phyloP scores from a whole-genome alignment of 2,329 filamentous ascomycete genomes.

The Microcyclosporella mali region DNA sequence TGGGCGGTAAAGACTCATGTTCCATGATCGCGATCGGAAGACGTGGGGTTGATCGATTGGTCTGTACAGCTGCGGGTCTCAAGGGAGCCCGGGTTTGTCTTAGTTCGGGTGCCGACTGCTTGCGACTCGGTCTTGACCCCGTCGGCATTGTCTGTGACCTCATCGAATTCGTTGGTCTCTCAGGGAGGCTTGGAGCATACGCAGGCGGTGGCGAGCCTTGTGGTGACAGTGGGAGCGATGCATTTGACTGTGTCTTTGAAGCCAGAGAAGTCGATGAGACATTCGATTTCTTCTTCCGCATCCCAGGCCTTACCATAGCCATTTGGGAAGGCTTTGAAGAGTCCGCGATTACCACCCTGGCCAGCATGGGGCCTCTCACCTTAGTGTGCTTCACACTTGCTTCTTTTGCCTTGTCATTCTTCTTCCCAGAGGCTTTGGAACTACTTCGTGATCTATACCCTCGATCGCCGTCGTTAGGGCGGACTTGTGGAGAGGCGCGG shows the following conservation, averaged over 20 bases:
- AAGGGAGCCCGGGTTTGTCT: neutral
- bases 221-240: constrained; percentile 2
- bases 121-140: constrained; percentile 6
- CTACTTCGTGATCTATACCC: neutral
- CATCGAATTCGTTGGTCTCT: neutral
- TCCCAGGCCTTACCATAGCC: constrained; percentile 23
- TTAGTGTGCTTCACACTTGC: constrained; percentile 11
- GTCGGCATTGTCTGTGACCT: constrained; percentile 6
- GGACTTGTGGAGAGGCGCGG: neutral
- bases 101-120: constrained; percentile 10
- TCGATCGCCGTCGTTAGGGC: neutral
- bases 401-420: neutral
- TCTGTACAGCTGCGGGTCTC: constrained; percentile 5
- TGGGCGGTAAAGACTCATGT: constrained; percentile 1
- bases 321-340: constrained; percentile 24
- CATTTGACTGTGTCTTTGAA: constrained; percentile 8
- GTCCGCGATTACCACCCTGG: constrained; percentile 26
- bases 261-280: constrained; percentile 1
- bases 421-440: neutral
- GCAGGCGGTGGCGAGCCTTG: constrained; percentile 8
- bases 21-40: constrained; percentile 1
- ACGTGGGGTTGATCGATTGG: constrained; percentile 12
- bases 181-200: neutral
- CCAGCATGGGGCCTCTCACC: constrained; percentile 21
- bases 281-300: constrained; percentile 16